These are phyloP conservation scores for Psidium guajava DNA, from an alignment of 345 rosid genomes.

Conservation along the genomic window DNA sequence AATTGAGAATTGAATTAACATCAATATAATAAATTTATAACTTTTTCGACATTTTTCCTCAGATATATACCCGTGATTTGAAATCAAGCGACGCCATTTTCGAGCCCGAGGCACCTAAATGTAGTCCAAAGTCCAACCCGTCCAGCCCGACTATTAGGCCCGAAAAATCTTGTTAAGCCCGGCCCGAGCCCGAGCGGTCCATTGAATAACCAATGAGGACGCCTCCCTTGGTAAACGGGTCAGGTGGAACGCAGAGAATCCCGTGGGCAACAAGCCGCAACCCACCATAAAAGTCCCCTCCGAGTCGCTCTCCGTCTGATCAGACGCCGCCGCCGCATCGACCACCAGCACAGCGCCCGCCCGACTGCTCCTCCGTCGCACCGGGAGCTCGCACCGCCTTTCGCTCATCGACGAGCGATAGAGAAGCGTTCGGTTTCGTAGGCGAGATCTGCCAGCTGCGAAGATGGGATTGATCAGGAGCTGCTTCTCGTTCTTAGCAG, in stretches of 20 bases:
- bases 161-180: background rate
- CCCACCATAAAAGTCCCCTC: background rate
- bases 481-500: conserved; percentile 33
- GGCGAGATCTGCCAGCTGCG: background rate
- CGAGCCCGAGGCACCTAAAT: background rate
- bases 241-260: background rate
- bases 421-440: background rate
- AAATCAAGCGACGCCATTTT: background rate
- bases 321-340: background rate
- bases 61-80: background rate
- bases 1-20: no score
- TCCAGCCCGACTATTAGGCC: background rate
- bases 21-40: no score
- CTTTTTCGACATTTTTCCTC: no score
- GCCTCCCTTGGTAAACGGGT: background rate
- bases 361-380: background rate
- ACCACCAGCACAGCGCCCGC: background rate
- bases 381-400: background rate
- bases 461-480: conserved; percentile 43
- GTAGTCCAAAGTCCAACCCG: background rate
- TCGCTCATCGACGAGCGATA: background rate
- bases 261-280: background rate
- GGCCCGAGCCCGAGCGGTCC: background rate
- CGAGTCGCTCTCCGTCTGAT: background rate
- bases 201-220: background rate